These are phyloP conservation scores for Panaeolus papilionaceus DNA, from an alignment of 768 basidiomycete species.

Conservation along the genomic window DNA sequence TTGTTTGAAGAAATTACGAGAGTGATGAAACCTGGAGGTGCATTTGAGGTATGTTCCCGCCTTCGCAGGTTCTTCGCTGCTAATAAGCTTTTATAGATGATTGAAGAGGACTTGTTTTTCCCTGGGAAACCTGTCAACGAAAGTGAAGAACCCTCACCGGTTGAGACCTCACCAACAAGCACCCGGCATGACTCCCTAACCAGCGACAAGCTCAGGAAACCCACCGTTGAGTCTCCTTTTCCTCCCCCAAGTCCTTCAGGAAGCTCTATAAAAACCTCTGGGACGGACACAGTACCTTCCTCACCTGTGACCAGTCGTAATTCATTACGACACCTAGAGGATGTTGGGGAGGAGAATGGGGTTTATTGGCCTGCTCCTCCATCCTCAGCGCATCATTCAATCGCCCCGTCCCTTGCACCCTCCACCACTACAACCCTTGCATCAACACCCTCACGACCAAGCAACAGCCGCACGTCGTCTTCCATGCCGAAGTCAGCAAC, in stretches of 20 bases:
- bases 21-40: conserved; percentile 77
- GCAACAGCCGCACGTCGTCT: not conserved
- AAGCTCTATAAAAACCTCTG: not conserved
- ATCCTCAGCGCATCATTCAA: not conserved
- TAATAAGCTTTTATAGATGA: conserved; percentile 45
- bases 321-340: not conserved
- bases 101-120: conserved; percentile 79
- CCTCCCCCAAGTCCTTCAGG: not conserved
- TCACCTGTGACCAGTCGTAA: not conserved
- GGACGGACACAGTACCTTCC: not conserved
- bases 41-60: conserved; percentile 59
- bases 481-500: not conserved
- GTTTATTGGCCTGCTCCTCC: not conserved
- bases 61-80: not conserved
- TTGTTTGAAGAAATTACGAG: conserved; percentile 73
- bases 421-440: not conserved
- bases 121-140: conserved; percentile 57
- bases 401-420: not conserved
- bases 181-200: not conserved
- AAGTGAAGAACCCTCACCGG: conserved; percentile 34
- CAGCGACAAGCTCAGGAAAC: not conserved
- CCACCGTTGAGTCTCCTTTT: not conserved
- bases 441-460: not conserved
- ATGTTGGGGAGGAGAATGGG: not conserved
- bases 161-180: not conserved